Conservation (phyloP, 2,329 filamentous ascomycete species). For the Talaromyces sp. region DNA sequence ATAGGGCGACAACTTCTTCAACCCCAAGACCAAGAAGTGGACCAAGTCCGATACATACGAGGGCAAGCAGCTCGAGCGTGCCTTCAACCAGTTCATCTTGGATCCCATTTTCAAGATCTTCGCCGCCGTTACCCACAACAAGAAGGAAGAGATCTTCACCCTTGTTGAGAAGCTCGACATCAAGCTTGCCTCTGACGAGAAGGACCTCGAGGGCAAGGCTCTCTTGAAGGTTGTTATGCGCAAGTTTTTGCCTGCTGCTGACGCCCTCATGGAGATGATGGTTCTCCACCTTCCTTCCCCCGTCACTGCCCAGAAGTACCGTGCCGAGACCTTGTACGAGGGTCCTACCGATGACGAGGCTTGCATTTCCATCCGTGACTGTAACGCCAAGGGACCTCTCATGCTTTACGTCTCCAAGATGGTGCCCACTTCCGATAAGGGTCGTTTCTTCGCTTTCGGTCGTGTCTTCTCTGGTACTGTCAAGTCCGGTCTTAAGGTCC, state of each 20-base stretch:
- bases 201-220: conserved; percentile 92
- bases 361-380: conserved; percentile 96
- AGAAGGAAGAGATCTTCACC: conserved; percentile 81
- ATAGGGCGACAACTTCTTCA: conserved; percentile 95
- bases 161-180: conserved; percentile 92
- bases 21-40: conserved; percentile 99
- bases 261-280: conserved; percentile 99
- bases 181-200: conserved; percentile 83
- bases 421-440: conserved; percentile 99
- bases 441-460: conserved; percentile 99
- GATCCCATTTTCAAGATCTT: conserved; percentile 99
- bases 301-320: conserved; percentile 93
- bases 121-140: conserved; percentile 93
- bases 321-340: conserved; percentile 98
- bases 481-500: conserved; percentile 96
- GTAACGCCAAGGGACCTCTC: conserved; percentile 94
- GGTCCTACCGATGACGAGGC: conserved; percentile 89
- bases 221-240: conserved; percentile 98
- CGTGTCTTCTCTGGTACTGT: conserved; percentile 99
- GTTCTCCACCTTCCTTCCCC: conserved; percentile 98
- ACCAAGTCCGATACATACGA: conserved; percentile 80
- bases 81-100: conserved; percentile 99
- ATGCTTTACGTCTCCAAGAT: conserved; percentile 99
- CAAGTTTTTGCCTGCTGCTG: conserved; percentile 96
- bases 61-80: conserved; percentile 89